Evolutionary conservation across 257 asterid species (phyloP).

Genomic region (Nicotiana paniculata): DNA sequence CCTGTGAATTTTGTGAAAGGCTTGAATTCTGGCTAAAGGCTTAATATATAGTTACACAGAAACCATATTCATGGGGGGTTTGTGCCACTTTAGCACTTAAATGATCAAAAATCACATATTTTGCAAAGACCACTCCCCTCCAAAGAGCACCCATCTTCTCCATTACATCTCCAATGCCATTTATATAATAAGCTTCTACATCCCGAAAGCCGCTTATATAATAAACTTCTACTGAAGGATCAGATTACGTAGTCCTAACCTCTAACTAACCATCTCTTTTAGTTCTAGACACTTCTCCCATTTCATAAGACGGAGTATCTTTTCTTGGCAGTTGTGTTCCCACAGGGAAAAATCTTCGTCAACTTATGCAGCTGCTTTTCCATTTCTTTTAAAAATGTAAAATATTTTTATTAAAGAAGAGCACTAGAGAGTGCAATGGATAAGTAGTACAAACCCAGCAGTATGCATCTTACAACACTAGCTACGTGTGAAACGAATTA

Average conservation of each 20-base stretch:
- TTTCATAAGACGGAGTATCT: not conserved
- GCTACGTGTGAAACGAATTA: too few species aligned
- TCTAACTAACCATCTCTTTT: not conserved
- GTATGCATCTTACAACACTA: too few species aligned
- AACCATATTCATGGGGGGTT: not conserved
- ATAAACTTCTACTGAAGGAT: not conserved
- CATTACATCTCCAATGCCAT: not conserved
- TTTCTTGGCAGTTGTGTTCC: not conserved
- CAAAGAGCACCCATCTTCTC: not conserved
- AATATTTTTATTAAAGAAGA: too few species aligned
- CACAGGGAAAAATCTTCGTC: not conserved
- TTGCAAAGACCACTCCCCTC: not conserved
- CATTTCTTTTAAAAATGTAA: too few species aligned
- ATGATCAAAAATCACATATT: not conserved
- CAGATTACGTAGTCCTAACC: not conserved
- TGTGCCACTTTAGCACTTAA: not conserved
- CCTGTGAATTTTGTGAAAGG: not conserved
- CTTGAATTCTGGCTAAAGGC: not conserved
- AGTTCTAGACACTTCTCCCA: not conserved
- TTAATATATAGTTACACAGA: not conserved
- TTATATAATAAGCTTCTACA: not conserved
- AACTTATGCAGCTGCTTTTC: not conserved
- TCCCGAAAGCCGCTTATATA: not conserved
- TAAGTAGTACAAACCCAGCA: too few species aligned
- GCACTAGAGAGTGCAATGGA: too few species aligned